Percentiles rank a stretch among this genome's conserved stretches.
Evolutionary conservation across 2,329 filamentous ascomycete species (phyloP).

Genomic region (Pestalotiopsis sp.): DNA sequence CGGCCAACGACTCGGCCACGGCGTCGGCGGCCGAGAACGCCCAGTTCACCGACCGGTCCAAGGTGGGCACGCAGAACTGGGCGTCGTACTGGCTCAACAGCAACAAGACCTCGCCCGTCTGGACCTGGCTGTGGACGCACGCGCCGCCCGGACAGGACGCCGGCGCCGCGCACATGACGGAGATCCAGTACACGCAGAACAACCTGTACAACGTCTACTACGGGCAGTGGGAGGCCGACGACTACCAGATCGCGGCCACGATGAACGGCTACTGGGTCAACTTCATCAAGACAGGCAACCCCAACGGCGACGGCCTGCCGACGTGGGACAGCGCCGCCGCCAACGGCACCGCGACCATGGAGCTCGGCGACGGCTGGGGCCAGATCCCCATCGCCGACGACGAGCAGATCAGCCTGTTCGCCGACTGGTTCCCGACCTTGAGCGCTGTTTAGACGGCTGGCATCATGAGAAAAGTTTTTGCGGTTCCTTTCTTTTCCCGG

Average conservation of each 20-base stretch:
- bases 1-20: constrained; percentile 20
- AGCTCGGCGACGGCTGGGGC: constrained; percentile 20
- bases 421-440: constrained; percentile 18
- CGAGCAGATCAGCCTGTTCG: constrained; percentile 17
- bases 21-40: constrained; percentile 24
- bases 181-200: constrained; percentile 35
- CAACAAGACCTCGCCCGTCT: constrained; percentile 26
- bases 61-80: constrained; percentile 28
- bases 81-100: constrained; percentile 24
- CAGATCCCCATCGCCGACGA: constrained; percentile 17
- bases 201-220: constrained; percentile 28
- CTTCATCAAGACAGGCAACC: constrained; percentile 16
- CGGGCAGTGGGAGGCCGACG: constrained; percentile 25
- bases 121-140: constrained; percentile 32
- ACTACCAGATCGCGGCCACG: constrained; percentile 27
- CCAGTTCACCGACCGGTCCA: constrained; percentile 26
- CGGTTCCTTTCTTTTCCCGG: not conserved
- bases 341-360: constrained; percentile 15
- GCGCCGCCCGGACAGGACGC: constrained; percentile 25
- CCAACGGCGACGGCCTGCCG: constrained; percentile 14
- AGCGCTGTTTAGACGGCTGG: constrained; percentile 26
- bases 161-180: constrained; percentile 31
- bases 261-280: constrained; percentile 23
- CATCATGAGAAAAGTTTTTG: not conserved
- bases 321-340: constrained; percentile 16